A percentile compares a stretch with the other conserved stretches of the same genome.
These are phyloP conservation scores for Pseudogymnoascus sp. DNA, from an alignment of 2,329 filamentous ascomycete species.

Conservation along the genomic window DNA sequence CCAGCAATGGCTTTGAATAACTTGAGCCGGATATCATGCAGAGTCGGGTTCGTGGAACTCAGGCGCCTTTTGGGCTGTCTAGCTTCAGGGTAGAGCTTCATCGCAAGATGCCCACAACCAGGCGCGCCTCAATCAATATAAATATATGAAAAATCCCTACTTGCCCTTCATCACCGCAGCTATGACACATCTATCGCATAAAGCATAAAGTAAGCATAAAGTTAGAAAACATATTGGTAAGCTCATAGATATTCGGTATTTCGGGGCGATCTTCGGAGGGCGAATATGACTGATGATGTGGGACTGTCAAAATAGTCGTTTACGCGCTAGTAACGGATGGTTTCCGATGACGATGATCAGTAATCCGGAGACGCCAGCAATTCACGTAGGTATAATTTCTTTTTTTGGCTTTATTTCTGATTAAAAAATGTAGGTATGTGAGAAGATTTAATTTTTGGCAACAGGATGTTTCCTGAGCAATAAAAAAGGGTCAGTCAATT, in stretches of 20 bases:
- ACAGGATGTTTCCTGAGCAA: no score
- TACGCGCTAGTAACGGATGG: not conserved
- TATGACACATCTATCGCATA: not conserved
- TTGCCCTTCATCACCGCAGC: not conserved
- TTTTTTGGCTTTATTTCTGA: not conserved
- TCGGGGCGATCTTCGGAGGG: not conserved
- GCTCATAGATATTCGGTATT: not conserved
- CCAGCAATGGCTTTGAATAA: conserved; percentile 17
- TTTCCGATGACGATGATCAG: not conserved
- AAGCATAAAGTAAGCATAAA: no score
- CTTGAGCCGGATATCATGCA: conserved; percentile 5
- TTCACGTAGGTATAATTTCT: not conserved
- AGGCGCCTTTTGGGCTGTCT: conserved; percentile 13
- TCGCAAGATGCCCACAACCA: not conserved
- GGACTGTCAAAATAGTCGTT: not conserved
- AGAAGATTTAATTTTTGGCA: no score
- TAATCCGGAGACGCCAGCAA: not conserved
- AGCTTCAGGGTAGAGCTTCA: not conserved
- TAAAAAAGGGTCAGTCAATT: no score
- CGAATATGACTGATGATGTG: not conserved
- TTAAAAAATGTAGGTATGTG: no score
- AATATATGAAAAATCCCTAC: not conserved
- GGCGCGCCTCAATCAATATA: not conserved
- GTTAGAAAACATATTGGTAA: not conserved
- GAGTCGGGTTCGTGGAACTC: conserved; percentile 12